A percentile compares a stretch with the other conserved stretches of the same genome.
phyloP scores from a whole-genome alignment of 495 filamentous ascomycete genomes.

The Podospora comata region DNA sequence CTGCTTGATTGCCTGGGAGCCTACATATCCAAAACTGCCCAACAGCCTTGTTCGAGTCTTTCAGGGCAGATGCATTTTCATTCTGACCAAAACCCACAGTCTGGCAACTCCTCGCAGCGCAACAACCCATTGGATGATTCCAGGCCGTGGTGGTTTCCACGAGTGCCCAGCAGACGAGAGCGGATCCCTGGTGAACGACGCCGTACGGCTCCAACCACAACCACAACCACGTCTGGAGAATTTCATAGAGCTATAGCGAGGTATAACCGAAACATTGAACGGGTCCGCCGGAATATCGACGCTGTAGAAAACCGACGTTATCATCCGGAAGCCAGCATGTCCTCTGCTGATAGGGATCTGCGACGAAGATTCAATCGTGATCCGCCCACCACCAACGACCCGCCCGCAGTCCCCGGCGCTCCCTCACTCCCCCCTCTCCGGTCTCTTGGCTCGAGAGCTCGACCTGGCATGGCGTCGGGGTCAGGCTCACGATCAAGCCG shows the following conservation, averaged over 20 bases:
- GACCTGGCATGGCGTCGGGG: conserved; percentile 29
- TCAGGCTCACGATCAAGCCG: conserved; percentile 28
- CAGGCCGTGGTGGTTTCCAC: conserved; percentile 7
- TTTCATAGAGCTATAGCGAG: conserved; percentile 45
- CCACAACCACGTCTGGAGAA: conserved; percentile 42
- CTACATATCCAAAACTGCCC: background rate
- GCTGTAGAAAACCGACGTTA: background rate
- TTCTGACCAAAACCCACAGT: conserved; percentile 37
- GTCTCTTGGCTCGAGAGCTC: conserved; percentile 33
- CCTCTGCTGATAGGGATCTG: conserved; percentile 34
- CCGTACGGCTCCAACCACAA: conserved; percentile 19
- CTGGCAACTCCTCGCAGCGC: conserved; percentile 58
- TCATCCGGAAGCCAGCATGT: conserved; percentile 19
- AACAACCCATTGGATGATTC: conserved; percentile 39
- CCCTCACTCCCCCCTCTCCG: conserved; percentile 44
- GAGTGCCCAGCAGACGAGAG: background rate
- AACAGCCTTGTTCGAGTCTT: background rate
- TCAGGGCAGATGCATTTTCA: background rate
- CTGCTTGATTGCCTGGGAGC: background rate
- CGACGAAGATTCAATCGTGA: conserved; percentile 39
- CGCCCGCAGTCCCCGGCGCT: conserved; percentile 18
- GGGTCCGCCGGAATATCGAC: conserved; percentile 20
- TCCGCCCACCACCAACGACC: conserved; percentile 30
- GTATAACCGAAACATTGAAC: conserved; percentile 34
- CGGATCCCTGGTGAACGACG: conserved; percentile 38